These are phyloP conservation scores for Marasmius tenuissimus DNA, from an alignment of 1,284 basidiomycete genomes.

Conservation along the genomic window DNA sequence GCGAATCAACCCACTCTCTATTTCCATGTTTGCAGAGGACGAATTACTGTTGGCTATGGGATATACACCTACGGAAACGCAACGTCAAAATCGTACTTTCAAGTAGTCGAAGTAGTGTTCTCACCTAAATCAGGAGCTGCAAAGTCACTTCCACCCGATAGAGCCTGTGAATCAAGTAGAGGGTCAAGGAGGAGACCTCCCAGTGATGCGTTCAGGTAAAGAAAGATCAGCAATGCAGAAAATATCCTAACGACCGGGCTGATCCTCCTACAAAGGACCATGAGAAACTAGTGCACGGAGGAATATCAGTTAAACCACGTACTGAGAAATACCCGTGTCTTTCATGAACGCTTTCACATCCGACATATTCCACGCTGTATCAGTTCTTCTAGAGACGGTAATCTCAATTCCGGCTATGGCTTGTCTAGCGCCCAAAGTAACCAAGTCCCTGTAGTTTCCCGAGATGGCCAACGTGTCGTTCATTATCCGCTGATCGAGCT, in stretches of 20 bases:
- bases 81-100: background rate
- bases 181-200: conserved; percentile 8
- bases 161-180: conserved; percentile 6
- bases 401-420: conserved; percentile 25
- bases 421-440: conserved; percentile 38
- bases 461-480: conserved; percentile 10
- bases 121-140: conserved; percentile 11
- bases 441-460: conserved; percentile 33
- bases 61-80: conserved; percentile 17
- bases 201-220: conserved; percentile 11
- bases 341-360: conserved; percentile 48
- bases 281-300: background rate
- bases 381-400: conserved; percentile 17
- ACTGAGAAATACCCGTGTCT: conserved; percentile 33
- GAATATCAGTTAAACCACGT: conserved; percentile 2
- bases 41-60: conserved; percentile 18
- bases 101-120: background rate
- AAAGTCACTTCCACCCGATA: background rate
- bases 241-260: conserved; percentile 8
- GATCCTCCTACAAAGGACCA: background rate
- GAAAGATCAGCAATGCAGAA: conserved; percentile 5
- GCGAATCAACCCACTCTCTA: conserved; percentile 23
- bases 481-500: conserved; percentile 7
- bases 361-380: conserved; percentile 29
- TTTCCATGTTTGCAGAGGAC: conserved; percentile 13